Conservation (phyloP, 2,329 filamentous ascomycete species). For the Rhexocercosporidium sp. region DNA sequence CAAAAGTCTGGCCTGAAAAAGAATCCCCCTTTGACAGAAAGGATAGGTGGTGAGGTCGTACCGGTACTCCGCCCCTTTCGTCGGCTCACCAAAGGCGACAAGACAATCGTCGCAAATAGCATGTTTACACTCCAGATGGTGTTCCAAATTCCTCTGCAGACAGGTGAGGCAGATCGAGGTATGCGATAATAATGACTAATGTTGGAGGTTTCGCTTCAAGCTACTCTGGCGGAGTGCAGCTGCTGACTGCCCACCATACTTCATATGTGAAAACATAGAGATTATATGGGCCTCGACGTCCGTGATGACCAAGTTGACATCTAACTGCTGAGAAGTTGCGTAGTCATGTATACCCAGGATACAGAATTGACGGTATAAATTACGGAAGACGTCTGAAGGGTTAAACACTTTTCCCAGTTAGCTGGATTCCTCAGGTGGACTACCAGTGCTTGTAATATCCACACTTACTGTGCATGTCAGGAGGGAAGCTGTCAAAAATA, state of each 20-base stretch:
- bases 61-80: slow-evolving; percentile 30
- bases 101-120: slow-evolving; percentile 44
- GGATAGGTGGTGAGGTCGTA: slow-evolving; percentile 39
- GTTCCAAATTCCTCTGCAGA: slow-evolving; percentile 25
- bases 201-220: slow-evolving; percentile 19
- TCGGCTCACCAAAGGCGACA: slow-evolving; percentile 32
- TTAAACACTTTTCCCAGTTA: slow-evolving; percentile 21
- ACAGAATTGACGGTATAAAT: slow-evolving; percentile 23
- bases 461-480: slow-evolving; percentile 34
- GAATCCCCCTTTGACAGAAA: slow-evolving; percentile 34
- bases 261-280: slow-evolving; percentile 29
- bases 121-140: slow-evolving; percentile 42
- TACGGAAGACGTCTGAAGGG: slow-evolving; percentile 25
- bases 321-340: slow-evolving; percentile 18
- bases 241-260: slow-evolving; percentile 18
- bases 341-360: slow-evolving; percentile 22
- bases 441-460: not conserved
- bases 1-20: slow-evolving; percentile 36
- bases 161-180: slow-evolving; percentile 22
- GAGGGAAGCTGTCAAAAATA: slow-evolving; percentile 33
- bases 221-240: slow-evolving; percentile 18
- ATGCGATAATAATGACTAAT: slow-evolving; percentile 20
- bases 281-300: too few relatives aligned
- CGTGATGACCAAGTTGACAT: slow-evolving; percentile 20
- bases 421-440: slow-evolving; percentile 3